Evolutionary conservation across 2,329 filamentous ascomycete species (phyloP).

Genomic region (Coniochaeta sp.): DNA sequence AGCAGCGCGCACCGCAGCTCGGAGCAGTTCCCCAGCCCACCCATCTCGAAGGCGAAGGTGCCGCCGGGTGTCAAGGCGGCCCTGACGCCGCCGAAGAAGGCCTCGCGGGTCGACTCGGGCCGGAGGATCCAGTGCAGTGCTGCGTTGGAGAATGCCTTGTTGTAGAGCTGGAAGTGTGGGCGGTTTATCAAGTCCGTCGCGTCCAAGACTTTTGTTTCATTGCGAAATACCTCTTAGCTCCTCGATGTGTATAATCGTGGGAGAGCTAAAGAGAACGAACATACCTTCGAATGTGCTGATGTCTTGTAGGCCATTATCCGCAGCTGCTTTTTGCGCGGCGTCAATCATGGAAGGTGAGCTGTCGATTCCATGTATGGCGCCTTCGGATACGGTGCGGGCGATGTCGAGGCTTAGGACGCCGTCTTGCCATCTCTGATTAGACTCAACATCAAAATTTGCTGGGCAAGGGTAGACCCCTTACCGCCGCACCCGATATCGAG

Average conservation of each 20-base stretch:
- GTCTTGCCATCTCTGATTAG: slow-evolving; percentile 28
- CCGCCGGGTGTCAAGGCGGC: slow-evolving; percentile 47
- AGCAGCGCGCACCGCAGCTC: slow-evolving; percentile 55
- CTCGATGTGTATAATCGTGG: too few species aligned
- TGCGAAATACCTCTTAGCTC: too few species aligned
- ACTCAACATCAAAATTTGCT: background rate
- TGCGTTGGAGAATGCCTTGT: slow-evolving; percentile 59
- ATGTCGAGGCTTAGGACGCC: slow-evolving; percentile 51
- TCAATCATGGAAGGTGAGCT: slow-evolving; percentile 51
- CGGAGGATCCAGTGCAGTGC: slow-evolving; percentile 62
- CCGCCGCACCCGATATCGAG: slow-evolving; percentile 59
- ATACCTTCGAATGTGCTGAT: slow-evolving; percentile 38
- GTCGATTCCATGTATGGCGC: slow-evolving; percentile 49
- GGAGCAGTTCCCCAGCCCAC: slow-evolving; percentile 59
- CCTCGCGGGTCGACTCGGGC: slow-evolving; percentile 27
- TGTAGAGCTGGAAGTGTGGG: slow-evolving; percentile 31
- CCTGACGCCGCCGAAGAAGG: slow-evolving; percentile 46
- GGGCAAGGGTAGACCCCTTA: slow-evolving; percentile 19
- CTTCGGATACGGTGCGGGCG: slow-evolving; percentile 33
- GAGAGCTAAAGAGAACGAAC: too few species aligned
- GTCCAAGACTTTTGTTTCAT: slow-evolving; percentile 31
- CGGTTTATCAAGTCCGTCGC: slow-evolving; percentile 29
- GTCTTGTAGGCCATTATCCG: slow-evolving; percentile 16
- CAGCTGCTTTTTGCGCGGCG: slow-evolving; percentile 35
- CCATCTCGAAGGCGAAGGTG: slow-evolving; percentile 61